Evolutionary conservation across 306 rosid species (phyloP).

Genomic region (Casuarina equisetifolia): DNA sequence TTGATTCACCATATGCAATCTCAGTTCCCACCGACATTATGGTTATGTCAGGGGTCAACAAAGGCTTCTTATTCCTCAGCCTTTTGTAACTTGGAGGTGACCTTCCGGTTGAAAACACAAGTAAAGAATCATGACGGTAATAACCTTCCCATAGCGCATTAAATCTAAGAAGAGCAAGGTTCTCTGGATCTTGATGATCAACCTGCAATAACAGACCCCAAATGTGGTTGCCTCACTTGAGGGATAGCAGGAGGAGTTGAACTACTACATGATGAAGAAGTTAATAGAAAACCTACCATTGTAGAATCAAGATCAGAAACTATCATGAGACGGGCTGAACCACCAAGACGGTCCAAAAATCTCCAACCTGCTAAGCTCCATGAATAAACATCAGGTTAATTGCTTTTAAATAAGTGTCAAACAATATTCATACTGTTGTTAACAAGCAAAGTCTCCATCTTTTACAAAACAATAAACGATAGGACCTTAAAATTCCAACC

Average conservation of each 20-base stretch:
- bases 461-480: not conserved
- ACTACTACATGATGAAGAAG: conserved; percentile 6
- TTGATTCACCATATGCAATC: conserved; percentile 60
- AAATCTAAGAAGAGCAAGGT: conserved; percentile 62
- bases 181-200: conserved; percentile 66
- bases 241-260: not conserved
- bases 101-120: conserved; percentile 89
- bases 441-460: conserved; percentile 16
- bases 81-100: conserved; percentile 54
- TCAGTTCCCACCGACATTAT: conserved; percentile 86
- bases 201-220: conserved; percentile 48
- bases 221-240: conserved; percentile 8
- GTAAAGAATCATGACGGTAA: conserved; percentile 74
- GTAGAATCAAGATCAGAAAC: conserved; percentile 91
- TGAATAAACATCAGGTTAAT: not conserved
- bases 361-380: not conserved
- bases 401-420: not conserved
- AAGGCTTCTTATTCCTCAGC: conserved; percentile 57
- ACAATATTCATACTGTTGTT: conserved; percentile 7
- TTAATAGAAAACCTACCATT: conserved; percentile 46
- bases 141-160: conserved; percentile 81
- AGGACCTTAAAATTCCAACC: not conserved
- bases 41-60: conserved; percentile 75
- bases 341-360: conserved; percentile 55
- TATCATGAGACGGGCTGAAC: conserved; percentile 63